Base-by-base conservation (phyloP, 2,329 filamentous ascomycete species). In the Pezicula radicicola region DNA sequence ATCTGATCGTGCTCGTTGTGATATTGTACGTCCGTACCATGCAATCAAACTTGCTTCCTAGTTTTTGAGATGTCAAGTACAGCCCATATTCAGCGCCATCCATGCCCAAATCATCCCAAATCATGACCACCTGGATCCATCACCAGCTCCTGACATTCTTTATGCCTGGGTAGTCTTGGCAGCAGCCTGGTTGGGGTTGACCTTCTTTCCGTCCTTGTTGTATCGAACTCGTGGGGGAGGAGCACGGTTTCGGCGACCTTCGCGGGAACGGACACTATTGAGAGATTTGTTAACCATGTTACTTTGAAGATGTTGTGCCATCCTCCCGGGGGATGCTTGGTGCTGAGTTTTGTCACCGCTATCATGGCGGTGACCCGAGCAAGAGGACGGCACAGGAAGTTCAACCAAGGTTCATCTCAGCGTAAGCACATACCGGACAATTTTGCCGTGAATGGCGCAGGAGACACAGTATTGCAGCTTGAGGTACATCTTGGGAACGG, bases 121-220 rank as follows among this genome's bases (percentile, higher is more conserved):
- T 33, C 30, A 33, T 33, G 30, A 33, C 30, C 30, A 33, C 30
- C 5, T 13, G 9, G 8, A 33, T 33, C 30, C 30, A 10, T 33
- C 30, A 33, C 30, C 12, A 33, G 3, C 30, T 7, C 4, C 7
- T 13, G 4, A 16, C 9, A 21, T 42, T 19, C 48, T 46, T 60
- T 61, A 66, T 58, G 63, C 62, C 39, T 65, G 62, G 55, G 62
- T 61, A 48, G 60, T 63, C 64, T 68, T 68, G 50, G 66, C 64
- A 53, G 64, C 64, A 46, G 64, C 64, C 56, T 67, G 63, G 57
- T 66, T 66, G 40, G 64, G 64, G 75, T 87, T 88, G 75, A 99
- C 87, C 89, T 99, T 99, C 91, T 99, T 99, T 84, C 92, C 93
- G 74, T 99, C 94, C 88, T 97, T 97, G 89, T 99, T 99, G 91